Percentiles rank a stretch among this genome's conserved stretches.
Conservation (phyloP, 2,329 filamentous ascomycete species). For the Xylaria sp. region DNA sequence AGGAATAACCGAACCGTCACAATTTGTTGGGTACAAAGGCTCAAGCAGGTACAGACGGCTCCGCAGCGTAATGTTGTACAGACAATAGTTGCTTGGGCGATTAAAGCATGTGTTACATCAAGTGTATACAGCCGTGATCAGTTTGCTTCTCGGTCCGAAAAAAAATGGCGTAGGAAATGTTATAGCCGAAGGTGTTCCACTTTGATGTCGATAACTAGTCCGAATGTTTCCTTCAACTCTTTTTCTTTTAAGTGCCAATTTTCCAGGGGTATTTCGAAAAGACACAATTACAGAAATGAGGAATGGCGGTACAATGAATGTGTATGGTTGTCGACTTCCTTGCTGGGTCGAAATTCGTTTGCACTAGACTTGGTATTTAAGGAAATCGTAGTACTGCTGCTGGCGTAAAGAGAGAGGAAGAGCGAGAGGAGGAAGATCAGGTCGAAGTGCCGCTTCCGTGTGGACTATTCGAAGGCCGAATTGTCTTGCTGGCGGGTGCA, state of each 20-base stretch:
- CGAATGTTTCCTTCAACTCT: constrained; percentile 7
- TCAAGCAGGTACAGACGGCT: constrained; percentile 11
- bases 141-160: constrained; percentile 8
- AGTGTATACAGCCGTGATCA: constrained; percentile 7
- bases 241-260: neutral
- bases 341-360: constrained; percentile 2
- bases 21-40: constrained; percentile 8
- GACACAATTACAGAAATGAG: constrained; percentile 1
- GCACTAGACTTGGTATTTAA: constrained; percentile 8
- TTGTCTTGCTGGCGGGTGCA: constrained; percentile 22
- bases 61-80: constrained; percentile 9
- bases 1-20: constrained; percentile 20
- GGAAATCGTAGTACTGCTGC: constrained; percentile 1
- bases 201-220: constrained; percentile 5
- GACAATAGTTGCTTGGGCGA: constrained; percentile 2
- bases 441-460: constrained; percentile 31
- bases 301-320: constrained; percentile 16
- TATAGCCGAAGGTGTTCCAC: constrained; percentile 18
- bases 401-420: no score
- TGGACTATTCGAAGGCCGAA: constrained; percentile 30
- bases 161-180: constrained; percentile 23
- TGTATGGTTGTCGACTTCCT: constrained; percentile 20
- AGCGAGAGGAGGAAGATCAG: neutral
- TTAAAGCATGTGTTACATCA: constrained; percentile 3
- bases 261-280: constrained; percentile 4